These are phyloP conservation scores for Waltergamsia citrina DNA, from an alignment of 2,329 filamentous ascomycete genomes.

Conservation along the genomic window DNA sequence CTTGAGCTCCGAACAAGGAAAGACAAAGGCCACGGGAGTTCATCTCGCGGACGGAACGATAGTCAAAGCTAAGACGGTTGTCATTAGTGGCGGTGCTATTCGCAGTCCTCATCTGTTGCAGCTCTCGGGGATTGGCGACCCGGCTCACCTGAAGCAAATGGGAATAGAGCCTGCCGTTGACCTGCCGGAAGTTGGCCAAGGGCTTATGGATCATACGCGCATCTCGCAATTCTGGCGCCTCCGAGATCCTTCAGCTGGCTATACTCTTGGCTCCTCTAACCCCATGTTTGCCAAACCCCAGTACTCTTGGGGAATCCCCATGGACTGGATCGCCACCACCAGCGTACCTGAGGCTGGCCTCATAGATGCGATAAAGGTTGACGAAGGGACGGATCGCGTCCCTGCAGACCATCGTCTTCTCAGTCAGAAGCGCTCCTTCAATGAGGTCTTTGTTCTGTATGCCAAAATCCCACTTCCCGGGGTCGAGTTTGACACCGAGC, in stretches of 20 bases:
- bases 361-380: conserved; percentile 18
- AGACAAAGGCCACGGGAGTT: conserved; percentile 13
- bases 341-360: conserved; percentile 17
- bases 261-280: conserved; percentile 21
- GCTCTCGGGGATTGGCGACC: conserved; percentile 32
- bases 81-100: conserved; percentile 35
- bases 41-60: conserved; percentile 16
- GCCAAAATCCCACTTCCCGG: conserved; percentile 13
- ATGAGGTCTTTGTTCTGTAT: conserved; percentile 13
- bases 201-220: conserved; percentile 18
- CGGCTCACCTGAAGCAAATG: conserved; percentile 19
- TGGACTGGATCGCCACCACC: conserved; percentile 24
- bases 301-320: conserved; percentile 22
- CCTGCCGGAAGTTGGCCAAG: conserved; percentile 39
- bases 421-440: conserved; percentile 10
- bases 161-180: conserved; percentile 22
- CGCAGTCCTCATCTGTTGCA: conserved; percentile 37
- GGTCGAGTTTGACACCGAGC: conserved; percentile 10
- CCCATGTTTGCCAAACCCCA: conserved; percentile 22
- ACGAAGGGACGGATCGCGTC: conserved; percentile 20
- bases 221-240: conserved; percentile 19
- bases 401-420: conserved; percentile 21
- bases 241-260: conserved; percentile 19
- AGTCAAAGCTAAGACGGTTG: conserved; percentile 22
- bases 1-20: conserved; percentile 4